These are phyloP conservation scores for Curvularia lunata DNA, from an alignment of 2,329 filamentous ascomycete genomes.

Conservation along the genomic window DNA sequence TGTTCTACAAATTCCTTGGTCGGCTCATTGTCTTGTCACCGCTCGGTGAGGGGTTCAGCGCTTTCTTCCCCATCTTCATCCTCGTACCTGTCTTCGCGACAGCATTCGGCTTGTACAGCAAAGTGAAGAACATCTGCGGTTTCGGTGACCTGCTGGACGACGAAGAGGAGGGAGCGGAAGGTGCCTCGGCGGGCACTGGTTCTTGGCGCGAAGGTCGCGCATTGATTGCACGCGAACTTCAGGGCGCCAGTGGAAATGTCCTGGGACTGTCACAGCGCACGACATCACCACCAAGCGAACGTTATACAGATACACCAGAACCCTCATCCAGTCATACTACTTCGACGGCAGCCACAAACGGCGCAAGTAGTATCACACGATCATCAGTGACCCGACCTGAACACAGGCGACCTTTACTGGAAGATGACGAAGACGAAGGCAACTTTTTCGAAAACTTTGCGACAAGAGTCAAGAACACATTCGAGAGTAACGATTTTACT, in stretches of 20 bases:
- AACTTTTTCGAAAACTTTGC: conserved; percentile 84
- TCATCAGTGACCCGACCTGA: conserved; percentile 13
- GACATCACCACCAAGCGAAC: conserved; percentile 26
- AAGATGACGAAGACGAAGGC: conserved; percentile 71
- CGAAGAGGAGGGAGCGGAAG: conserved; percentile 68
- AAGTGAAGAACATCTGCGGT: conserved; percentile 76
- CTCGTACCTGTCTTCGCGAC: conserved; percentile 85
- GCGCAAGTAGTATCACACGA: conserved; percentile 19
- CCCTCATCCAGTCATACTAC: conserved; percentile 6
- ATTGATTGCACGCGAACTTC: conserved; percentile 81
- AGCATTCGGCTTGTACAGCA: conserved; percentile 87
- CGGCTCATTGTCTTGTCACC: conserved; percentile 81
- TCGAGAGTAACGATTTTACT: conserved; percentile 69
- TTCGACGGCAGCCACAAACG: conserved; percentile 4
- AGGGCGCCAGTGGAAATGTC: conserved; percentile 51
- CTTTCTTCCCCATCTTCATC: conserved; percentile 86
- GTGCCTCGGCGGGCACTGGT: conserved; percentile 71
- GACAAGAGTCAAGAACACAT: conserved; percentile 87
- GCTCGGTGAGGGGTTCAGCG: conserved; percentile 82
- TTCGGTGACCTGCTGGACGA: conserved; percentile 81
- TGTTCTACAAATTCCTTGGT: conserved; percentile 88
- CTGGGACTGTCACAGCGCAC: conserved; percentile 38
- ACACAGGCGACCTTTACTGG: conserved; percentile 41
- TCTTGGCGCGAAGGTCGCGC: conserved; percentile 92
- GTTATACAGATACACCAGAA: conserved; percentile 33